Evolutionary conservation across 257 asterid genomes (phyloP).

Genomic region (Solanum arcanum): DNA sequence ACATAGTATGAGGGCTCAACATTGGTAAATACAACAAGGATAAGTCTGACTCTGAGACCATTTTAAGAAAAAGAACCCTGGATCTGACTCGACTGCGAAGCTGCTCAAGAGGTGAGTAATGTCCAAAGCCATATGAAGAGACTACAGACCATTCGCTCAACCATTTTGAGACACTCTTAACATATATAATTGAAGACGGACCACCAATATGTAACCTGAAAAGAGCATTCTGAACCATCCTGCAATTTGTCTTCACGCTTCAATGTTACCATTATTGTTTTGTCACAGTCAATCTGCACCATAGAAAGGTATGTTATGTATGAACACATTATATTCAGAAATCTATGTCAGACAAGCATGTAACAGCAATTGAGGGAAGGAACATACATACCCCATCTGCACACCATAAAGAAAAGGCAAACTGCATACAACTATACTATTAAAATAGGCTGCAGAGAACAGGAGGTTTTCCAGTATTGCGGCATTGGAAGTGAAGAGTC

Average conservation of each 20-base stretch:
- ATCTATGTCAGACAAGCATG: background rate
- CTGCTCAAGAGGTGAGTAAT: background rate
- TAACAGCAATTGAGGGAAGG: background rate
- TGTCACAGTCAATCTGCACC: constrained; percentile 87
- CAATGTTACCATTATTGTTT: constrained; percentile 83
- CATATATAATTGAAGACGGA: background rate
- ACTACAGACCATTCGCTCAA: background rate
- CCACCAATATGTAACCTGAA: constrained; percentile 55
- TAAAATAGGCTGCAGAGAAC: background rate
- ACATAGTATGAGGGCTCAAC: background rate
- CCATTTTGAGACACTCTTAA: background rate
- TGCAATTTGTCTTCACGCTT: constrained; percentile 92
- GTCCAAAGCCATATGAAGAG: background rate
- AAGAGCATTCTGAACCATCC: constrained; percentile 88
- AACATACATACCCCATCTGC: background rate
- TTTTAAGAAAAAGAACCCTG: background rate
- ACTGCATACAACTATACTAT: background rate
- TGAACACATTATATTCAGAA: background rate
- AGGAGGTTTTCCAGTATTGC: background rate
- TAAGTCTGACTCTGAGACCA: background rate
- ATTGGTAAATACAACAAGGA: background rate
- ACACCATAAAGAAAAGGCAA: background rate
- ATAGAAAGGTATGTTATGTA: background rate
- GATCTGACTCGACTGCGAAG: background rate
- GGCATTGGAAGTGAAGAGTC: background rate